Percentiles rank a stretch among this genome's conserved stretches.
These are phyloP conservation scores for Phytophthora syringae DNA, from an alignment of 352 stramenopile genomes.

Conservation along the genomic window DNA sequence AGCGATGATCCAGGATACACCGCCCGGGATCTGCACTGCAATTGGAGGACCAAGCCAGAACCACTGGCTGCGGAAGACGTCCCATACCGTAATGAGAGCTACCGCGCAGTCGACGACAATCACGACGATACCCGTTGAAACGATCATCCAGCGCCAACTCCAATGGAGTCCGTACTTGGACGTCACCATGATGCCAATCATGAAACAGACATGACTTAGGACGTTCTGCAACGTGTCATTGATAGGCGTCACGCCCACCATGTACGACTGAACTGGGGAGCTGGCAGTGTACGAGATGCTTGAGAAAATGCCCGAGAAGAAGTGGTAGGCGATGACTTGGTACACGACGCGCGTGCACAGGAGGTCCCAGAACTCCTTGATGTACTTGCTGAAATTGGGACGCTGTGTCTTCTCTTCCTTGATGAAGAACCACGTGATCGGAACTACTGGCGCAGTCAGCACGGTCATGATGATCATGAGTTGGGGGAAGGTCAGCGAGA, in stretches of 20 bases:
- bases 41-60: no score
- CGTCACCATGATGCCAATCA: slow-evolving; percentile 6
- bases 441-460: slow-evolving; percentile 2
- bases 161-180: slow-evolving; percentile 2
- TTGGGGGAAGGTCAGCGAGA: slow-evolving; percentile 22
- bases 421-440: slow-evolving; percentile 23
- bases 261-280: slow-evolving; percentile 10
- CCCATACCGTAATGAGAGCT: not conserved
- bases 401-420: slow-evolving; percentile 18
- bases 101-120: not conserved
- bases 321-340: slow-evolving; percentile 26
- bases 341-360: no score
- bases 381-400: slow-evolving; percentile 20
- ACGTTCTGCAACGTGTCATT: slow-evolving; percentile 10
- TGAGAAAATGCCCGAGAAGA: slow-evolving; percentile 23
- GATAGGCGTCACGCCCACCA: slow-evolving; percentile 13
- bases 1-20: not conserved
- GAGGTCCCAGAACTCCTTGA: no score
- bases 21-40: not conserved
- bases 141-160: slow-evolving; percentile 3
- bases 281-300: slow-evolving; percentile 16
- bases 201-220: slow-evolving; percentile 7
- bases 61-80: slow-evolving; percentile 1
- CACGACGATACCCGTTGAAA: not conserved
- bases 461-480: slow-evolving; percentile 25